Evolutionary conservation across 164 flowering plant genomes (phyloP), one percentile per base, ranked within the genome.

Genomic region (Chimonanthus praecox): DNA sequence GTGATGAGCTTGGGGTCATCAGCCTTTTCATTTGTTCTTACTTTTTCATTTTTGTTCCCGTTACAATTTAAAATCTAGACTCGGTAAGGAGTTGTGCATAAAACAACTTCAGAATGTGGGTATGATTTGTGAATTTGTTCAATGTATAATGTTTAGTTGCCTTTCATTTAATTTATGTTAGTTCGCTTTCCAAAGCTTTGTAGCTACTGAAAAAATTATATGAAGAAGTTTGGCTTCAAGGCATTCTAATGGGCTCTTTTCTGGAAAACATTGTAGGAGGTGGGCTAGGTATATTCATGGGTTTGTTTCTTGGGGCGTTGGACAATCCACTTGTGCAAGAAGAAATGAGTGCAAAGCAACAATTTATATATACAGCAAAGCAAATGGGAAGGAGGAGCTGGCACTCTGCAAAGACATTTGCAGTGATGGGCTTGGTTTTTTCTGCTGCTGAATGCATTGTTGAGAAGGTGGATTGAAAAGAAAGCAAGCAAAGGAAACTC

Each of bases 391-490:
- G 83, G 48, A 86, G 92, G 80, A 90, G 97, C 67, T 87, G 87
- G 86, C 78, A 84, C 75, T 88, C 92, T 9, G 88, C 90, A 65
- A 94, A 92, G 79, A 79, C 96, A 21, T 92, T 92, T 83, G 97
- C 97, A 0, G 83, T 92, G 49, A 92, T 94, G 98, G 98, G 98
- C 21, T 82, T 92, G 18, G 60, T 92, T 60, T 94, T 92, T 82
- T 94, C 98, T 9, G 92, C 94, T 44, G 90, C 91, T 20, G 98
- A 94, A 79, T 92, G 98, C 79, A 88, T 86, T 69, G 88, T 90
- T 48, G 97, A 94, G 80, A 92, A 90, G 98, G 97, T 92, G 75
- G 13, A 58, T 11, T 7, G 51, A 10, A 61, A 18, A 43, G 68
- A 44, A 20, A 6, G 49, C 10, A 49, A 54, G 7, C 8, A n/a